These are phyloP conservation scores for Pseudocercospora cruenta DNA, from an alignment of 2,329 filamentous ascomycete genomes.

Conservation along the genomic window DNA sequence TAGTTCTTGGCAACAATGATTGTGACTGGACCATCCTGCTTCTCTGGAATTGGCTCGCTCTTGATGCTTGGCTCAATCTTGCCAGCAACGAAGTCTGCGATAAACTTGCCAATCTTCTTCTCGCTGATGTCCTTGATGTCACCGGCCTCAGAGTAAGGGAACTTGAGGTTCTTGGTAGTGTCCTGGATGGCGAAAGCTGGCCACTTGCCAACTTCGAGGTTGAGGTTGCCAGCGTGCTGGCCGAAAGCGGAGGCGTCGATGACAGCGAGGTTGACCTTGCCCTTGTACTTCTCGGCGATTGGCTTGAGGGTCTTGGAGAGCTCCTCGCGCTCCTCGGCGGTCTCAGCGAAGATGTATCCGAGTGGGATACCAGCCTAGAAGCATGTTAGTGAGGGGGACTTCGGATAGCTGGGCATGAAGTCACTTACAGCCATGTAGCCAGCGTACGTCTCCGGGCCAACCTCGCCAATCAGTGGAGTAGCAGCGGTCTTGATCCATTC, in stretches of 20 bases:
- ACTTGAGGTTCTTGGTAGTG: conserved; percentile 93
- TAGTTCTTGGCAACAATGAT: conserved; percentile 93
- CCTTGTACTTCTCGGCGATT: conserved; percentile 88
- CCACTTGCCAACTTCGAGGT: conserved; percentile 94
- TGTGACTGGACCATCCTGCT: conserved; percentile 84
- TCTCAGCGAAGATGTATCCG: conserved; percentile 97
- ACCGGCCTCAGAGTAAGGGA: conserved; percentile 70
- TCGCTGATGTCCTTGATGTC: conserved; percentile 77
- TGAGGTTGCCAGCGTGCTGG: conserved; percentile 93
- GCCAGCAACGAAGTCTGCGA: conserved; percentile 80
- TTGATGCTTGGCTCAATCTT: conserved; percentile 97
- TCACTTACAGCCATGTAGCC: conserved; percentile 79
- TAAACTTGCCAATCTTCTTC: conserved; percentile 76
- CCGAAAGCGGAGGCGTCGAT: conserved; percentile 95
- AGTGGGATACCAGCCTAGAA: conserved; percentile 79
- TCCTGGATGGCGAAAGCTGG: conserved; percentile 98
- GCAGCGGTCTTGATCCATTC: conserved; percentile 82
- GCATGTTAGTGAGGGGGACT: conserved; percentile 7
- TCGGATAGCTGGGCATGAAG: not conserved
- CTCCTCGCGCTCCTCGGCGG: conserved; percentile 80
- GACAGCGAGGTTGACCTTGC: conserved; percentile 94
- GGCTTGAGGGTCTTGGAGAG: conserved; percentile 79
- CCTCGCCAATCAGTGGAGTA: conserved; percentile 90
- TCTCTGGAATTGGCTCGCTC: conserved; percentile 94
- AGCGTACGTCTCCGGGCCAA: conserved; percentile 95